Evolutionary conservation across 2,329 filamentous ascomycete species (phyloP), one percentile per base, ranked within the genome.

Genomic region (Paracoccidioides lutzii): DNA sequence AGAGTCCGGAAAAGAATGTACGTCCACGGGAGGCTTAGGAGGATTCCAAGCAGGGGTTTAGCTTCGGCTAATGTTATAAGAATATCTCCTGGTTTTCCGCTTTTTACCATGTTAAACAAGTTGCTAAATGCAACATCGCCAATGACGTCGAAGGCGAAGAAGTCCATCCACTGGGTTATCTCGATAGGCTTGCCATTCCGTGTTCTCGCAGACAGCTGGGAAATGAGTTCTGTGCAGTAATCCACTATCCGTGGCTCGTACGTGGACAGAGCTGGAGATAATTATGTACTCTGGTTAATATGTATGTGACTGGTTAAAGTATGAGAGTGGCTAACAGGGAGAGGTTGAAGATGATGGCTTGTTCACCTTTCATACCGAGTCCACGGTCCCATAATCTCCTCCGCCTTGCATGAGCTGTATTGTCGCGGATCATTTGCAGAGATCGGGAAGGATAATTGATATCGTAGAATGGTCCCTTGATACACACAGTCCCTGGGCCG

Each of bases 91-190:
- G 62, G 59, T 40, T 60, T 52, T 3, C 60, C 61, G 12, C 58
- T 57, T 4, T 44, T 52, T 7, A 71, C 59, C 67, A 72, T 70
- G 30, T 64, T 60, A 55, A 73, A 73, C 0, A 67, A 65, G 55
- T 67, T 66, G 28, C 67, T 65, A 52, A 73, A 68, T 3, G 66
- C 61, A 12, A 73, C 59, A 33, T 71, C 67, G 2, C 69, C 69
- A 64, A 74, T 73, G 41, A 69, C 61, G 41, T 66, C 65, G 30
- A 66, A 63, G 28, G 55, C 58, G 56, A 61, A 63, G 54, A 61
- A 66, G 35, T 63, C 61, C 45, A 63, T 61, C 63, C 62, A 63
- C 14, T 55, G 49, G 2, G 60, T 37, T 8, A 61, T 55, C 35
- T 58, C 14, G 15, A 57, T 37, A 10, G 58, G 58, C 22, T 40